Evolutionary conservation across 345 rosid genomes (phyloP).

Genomic region (Eucalyptus marginata): DNA sequence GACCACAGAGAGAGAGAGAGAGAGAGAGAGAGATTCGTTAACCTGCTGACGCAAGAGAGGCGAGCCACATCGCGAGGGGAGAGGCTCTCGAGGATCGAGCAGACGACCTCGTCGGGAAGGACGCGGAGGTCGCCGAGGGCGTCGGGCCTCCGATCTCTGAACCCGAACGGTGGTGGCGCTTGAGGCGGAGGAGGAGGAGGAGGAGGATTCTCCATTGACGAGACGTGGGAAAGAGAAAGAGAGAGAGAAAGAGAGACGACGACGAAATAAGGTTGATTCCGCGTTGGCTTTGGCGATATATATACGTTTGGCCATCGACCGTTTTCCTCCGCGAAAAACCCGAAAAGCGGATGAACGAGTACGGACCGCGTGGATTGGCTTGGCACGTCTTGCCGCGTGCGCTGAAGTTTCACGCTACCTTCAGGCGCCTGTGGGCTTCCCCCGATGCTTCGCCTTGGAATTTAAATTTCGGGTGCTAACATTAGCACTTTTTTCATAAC

Average conservation of each 20-base stretch:
- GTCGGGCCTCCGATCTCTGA: slow-evolving; percentile 54
- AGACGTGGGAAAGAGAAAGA: neutral
- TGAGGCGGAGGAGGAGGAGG: neutral
- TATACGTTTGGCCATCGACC: neutral
- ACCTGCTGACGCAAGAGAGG: slow-evolving; percentile 95
- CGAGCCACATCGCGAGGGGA: slow-evolving; percentile 65
- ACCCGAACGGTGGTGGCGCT: neutral
- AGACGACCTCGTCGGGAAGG: slow-evolving; percentile 70
- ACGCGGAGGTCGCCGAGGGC: slow-evolving; percentile 56
- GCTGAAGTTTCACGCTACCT: slow-evolving; percentile 1
- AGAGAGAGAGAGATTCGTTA: neutral
- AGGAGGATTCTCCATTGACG: slow-evolving; percentile 14
- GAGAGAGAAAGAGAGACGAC: neutral
- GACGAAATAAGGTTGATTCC: neutral
- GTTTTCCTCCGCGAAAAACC: neutral
- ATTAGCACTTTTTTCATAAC: neutral
- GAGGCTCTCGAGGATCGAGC: slow-evolving; percentile 48
- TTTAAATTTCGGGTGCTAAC: too few species aligned
- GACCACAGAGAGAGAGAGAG: neutral
- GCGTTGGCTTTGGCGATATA: neutral
- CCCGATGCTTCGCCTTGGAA: neutral
- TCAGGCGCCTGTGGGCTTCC: neutral
- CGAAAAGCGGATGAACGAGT: neutral
- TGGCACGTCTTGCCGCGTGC: slow-evolving; percentile 1
- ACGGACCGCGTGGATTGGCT: neutral